phyloP scores from a whole-genome alignment of 192 early-diverging fungal genomes.

The Rhizophagus sp. region DNA sequence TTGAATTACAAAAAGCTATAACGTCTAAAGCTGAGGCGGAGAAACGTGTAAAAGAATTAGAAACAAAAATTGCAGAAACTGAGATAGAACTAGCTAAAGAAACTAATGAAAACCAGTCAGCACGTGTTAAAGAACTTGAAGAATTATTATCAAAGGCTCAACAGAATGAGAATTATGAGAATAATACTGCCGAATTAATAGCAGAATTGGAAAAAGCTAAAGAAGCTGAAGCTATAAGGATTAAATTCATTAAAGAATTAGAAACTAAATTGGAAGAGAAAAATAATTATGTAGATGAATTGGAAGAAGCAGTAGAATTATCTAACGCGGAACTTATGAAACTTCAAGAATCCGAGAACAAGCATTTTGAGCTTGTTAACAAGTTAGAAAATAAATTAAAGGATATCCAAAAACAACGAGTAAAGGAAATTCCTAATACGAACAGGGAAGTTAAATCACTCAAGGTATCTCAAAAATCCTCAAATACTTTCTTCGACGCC shows the following conservation, averaged over 20 bases:
- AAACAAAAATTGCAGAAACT: neutral
- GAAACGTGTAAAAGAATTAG: slow-evolving; percentile 1
- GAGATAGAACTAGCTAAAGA: neutral
- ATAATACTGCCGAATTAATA: neutral
- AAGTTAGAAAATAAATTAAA: neutral
- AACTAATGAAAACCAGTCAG: neutral
- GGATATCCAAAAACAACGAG: neutral
- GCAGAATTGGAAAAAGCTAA: neutral
- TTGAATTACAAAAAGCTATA: neutral
- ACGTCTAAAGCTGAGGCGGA: neutral
- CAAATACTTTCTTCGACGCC: no score
- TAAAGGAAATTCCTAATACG: no score
- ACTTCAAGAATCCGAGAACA: neutral
- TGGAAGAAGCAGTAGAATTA: neutral
- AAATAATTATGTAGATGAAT: neutral
- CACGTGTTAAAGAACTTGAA: neutral
- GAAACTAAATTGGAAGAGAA: neutral
- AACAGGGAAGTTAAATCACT: no score
- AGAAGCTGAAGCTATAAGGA: neutral
- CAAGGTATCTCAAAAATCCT: no score
- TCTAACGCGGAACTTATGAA: neutral
- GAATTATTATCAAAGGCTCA: neutral
- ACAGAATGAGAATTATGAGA: neutral
- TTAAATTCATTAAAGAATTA: neutral
- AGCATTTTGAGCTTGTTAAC: neutral